A percentile compares a stretch with the other conserved stretches of the same genome.
Conservation (phyloP, 2,329 filamentous ascomycete species). For the Alternaria arbusti region DNA sequence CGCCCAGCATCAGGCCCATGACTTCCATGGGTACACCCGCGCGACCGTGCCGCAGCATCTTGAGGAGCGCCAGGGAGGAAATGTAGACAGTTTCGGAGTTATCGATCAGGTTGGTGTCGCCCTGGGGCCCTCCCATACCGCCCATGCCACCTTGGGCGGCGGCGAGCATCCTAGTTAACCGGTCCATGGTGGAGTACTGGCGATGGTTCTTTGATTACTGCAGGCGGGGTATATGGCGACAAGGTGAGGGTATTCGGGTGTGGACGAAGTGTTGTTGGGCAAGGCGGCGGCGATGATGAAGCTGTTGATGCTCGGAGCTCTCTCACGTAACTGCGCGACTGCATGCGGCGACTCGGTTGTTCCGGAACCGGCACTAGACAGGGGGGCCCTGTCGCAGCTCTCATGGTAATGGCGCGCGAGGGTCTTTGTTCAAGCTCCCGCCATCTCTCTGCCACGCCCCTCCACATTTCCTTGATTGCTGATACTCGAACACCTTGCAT, state of each 20-base stretch:
- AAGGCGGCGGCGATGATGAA: conserved; percentile 19
- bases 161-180: conserved; percentile 86
- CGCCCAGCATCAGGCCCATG: conserved; percentile 98
- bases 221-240: neutral
- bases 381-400: conserved; percentile 16
- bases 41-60: conserved; percentile 97
- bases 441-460: conserved; percentile 12
- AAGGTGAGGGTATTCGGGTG: neutral
- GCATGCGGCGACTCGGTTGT: conserved; percentile 15
- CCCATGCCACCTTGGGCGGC: conserved; percentile 68
- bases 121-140: conserved; percentile 64
- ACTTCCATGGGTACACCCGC: conserved; percentile 99
- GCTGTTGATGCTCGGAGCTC: conserved; percentile 18
- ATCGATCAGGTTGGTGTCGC: conserved; percentile 90
- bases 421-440: conserved; percentile 18
- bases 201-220: neutral
- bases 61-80: conserved; percentile 92
- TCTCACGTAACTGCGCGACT: conserved; percentile 18
- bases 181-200: conserved; percentile 70
- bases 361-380: conserved; percentile 16
- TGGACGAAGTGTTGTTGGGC: conserved; percentile 5
- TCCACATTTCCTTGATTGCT: neutral
- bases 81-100: conserved; percentile 99
- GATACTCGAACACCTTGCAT: neutral
- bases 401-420: conserved; percentile 5